A percentile compares a stretch with the other conserved stretches of the same genome.
phyloP scores from a whole-genome alignment of 139 green algal genomes.

The Coelastrella sp. region DNA sequence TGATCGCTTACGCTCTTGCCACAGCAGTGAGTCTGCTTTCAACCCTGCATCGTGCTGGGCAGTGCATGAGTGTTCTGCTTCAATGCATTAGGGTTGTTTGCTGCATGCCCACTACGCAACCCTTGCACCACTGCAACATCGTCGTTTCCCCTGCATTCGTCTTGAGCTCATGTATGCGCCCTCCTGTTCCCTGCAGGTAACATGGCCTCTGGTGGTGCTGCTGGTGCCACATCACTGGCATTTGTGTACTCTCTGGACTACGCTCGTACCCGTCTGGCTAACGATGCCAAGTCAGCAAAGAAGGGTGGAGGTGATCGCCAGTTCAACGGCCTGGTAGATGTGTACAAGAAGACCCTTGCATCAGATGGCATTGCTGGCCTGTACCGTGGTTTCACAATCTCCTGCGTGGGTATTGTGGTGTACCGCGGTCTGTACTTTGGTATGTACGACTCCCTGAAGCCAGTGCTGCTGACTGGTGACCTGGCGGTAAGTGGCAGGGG shows the following conservation, averaged over 20 bases:
- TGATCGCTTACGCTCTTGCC: too few species aligned
- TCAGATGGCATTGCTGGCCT: constrained; percentile 69
- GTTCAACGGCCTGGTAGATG: constrained; percentile 95
- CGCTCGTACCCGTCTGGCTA: constrained; percentile 97
- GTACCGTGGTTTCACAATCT: constrained; percentile 87
- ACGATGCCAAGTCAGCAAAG: constrained; percentile 87
- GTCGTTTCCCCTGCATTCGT: not conserved
- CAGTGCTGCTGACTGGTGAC: constrained; percentile 76
- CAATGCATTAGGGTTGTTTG: too few species aligned
- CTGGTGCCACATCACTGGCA: constrained; percentile 93
- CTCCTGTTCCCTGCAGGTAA: constrained; percentile 73
- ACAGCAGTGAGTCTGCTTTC: too few species aligned
- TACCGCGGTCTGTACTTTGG: constrained; percentile 99
- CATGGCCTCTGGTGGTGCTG: constrained; percentile 95
- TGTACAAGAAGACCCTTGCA: constrained; percentile 87
- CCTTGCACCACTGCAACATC: not conserved
- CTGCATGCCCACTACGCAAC: too few species aligned
- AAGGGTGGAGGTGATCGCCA: constrained; percentile 49
- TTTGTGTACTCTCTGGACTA: constrained; percentile 99
- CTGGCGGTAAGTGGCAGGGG: constrained; percentile 40
- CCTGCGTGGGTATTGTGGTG: constrained; percentile 98
- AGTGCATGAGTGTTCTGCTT: too few species aligned
- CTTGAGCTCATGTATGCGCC: not conserved
- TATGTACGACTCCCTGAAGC: constrained; percentile 98
- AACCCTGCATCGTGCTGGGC: too few species aligned